A percentile compares a stretch with the other conserved stretches of the same genome.
phyloP scores from a whole-genome alignment of 2,329 filamentous ascomycete species.

The Aquanectria penicillioides region DNA sequence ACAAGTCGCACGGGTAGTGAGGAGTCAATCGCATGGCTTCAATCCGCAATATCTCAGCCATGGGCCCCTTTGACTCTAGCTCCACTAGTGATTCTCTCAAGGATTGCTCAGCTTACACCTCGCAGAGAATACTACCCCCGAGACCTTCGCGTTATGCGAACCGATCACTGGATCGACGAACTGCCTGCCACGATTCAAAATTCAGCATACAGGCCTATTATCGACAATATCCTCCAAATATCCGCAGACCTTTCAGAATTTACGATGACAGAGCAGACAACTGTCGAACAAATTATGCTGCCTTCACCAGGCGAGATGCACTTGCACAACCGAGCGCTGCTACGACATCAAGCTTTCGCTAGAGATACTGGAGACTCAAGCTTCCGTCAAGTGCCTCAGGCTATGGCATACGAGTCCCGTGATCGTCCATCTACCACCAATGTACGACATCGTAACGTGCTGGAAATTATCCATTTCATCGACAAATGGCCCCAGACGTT shows the following conservation, averaged over 20 bases:
- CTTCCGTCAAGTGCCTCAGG: conserved; percentile 10
- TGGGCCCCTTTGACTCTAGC: not conserved
- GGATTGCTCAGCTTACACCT: conserved; percentile 42
- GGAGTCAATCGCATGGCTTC: not conserved
- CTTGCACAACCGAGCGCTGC: conserved; percentile 28
- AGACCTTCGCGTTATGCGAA: conserved; percentile 47
- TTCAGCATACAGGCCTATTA: conserved; percentile 47
- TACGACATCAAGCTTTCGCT: conserved; percentile 31
- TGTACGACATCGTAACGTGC: conserved; percentile 35
- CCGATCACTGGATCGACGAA: conserved; percentile 42
- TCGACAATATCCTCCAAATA: conserved; percentile 42
- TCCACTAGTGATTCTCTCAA: conserved; percentile 15
- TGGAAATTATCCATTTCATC: conserved; percentile 32
- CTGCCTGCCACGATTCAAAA: conserved; percentile 47
- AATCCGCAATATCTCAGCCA: not conserved
- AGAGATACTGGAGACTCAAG: conserved; percentile 19
- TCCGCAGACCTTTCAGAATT: conserved; percentile 43
- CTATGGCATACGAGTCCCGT: conserved; percentile 27
- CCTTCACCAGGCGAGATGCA: conserved; percentile 26
- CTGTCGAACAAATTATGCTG: conserved; percentile 5
- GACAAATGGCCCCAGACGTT: conserved; percentile 29
- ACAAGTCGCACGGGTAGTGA: conserved; percentile 58
- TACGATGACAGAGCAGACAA: conserved; percentile 23
- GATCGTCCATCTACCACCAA: conserved; percentile 33
- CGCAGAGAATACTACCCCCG: conserved; percentile 49